Base-by-base conservation (phyloP, 768 basidiomycete genomes). In the Mrakia gelida region DNA sequence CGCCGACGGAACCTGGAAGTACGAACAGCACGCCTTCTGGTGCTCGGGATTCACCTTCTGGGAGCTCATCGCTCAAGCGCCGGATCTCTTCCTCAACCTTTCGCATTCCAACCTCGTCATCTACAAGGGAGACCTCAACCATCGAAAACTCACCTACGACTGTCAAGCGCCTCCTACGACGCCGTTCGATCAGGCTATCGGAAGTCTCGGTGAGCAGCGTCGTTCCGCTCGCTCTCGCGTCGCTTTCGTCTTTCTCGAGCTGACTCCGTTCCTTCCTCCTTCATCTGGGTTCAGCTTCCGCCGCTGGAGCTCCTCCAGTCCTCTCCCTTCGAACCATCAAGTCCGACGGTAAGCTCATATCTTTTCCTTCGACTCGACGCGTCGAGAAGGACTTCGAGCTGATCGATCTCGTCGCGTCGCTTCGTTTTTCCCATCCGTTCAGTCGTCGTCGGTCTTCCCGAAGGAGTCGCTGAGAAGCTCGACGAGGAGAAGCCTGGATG, bases 121-220 rank as follows among this genome's bases (percentile, higher is more conserved):
- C 82, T 97, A 97, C 89, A 98, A 98, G 86, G 95, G 95, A 18
- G 93, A 95, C 82, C 86, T 96, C 30, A 96, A 96, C 85, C 94
- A 95, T 85, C 91, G 94, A 83, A 94, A 95, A 74, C 81, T 85
- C 63, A 85, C 84, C 11, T 86, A 85, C 82, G 85, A 85, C 80
- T 85, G 85, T 80, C 85, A 85, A 80, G 83, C 83, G 4, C 84
- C 85, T 3, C 81, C 83, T 67, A 81, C 91, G 79, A 95, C 93
- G 11, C 91, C 93, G 1, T 98, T 98, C 84, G 91, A 92, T 73
- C 84, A 92, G 45, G 93, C 95, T 9, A 96, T 97, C 80, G 95
- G 95, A 0, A 91, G 95, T 0, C 92, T 98, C 90, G 93, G 94
- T 1, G 59, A 26, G 59, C n/a, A 8, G 11, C 59, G 59, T 13